Evolutionary conservation across 257 asterid genomes (phyloP).

Genomic region (Rhazya stricta): DNA sequence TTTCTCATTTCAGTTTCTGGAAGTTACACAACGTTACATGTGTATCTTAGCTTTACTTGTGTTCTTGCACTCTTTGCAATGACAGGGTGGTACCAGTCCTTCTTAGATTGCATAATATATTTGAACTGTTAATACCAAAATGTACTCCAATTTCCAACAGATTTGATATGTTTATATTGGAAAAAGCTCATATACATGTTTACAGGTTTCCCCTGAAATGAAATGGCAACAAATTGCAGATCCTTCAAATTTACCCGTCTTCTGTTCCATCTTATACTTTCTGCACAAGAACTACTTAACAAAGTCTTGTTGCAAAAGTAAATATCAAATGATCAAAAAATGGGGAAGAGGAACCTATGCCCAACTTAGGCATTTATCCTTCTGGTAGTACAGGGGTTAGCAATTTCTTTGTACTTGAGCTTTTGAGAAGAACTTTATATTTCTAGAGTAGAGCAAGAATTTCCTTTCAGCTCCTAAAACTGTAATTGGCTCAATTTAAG

Average conservation of each 20-base stretch:
- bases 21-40: not conserved
- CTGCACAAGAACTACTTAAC: not conserved
- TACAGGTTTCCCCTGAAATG: not conserved
- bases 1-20: not conserved
- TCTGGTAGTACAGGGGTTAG: not conserved
- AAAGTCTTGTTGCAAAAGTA: not conserved
- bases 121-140: not conserved
- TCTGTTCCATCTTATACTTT: not conserved
- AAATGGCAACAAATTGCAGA: not conserved
- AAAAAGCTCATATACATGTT: not conserved
- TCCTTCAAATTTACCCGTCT: not conserved
- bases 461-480: not conserved
- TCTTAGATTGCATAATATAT: not conserved
- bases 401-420: not conserved
- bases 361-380: not conserved
- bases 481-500: not conserved
- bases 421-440: not conserved
- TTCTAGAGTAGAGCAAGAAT: not conserved
- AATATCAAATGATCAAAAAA: not conserved
- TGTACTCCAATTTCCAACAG: not conserved
- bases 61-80: not conserved
- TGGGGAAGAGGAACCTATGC: not conserved
- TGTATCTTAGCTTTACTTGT: not conserved
- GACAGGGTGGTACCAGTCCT: not conserved
- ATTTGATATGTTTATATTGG: not conserved